Evolutionary conservation across 1,139 yeast species (phyloP).

Genomic region (Hyphopichia fennica): DNA sequence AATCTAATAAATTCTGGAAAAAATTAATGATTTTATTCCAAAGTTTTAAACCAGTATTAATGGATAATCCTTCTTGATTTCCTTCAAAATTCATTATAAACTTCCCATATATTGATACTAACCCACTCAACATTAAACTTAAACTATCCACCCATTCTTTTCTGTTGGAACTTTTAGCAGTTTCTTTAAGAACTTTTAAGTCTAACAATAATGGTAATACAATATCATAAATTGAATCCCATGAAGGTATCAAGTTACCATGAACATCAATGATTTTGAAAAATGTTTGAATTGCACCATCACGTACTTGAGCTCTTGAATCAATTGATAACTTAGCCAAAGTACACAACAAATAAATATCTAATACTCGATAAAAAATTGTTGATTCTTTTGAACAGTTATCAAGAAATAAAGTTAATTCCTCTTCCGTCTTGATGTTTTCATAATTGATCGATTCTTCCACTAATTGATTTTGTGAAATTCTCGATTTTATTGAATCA

Average conservation of each 20-base stretch:
- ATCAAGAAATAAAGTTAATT: conserved; percentile 19
- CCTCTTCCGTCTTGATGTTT: conserved; percentile 14
- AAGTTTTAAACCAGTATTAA: conserved; percentile 21
- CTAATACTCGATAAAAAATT: conserved; percentile 37
- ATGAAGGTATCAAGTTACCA: conserved; percentile 54
- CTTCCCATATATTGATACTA: conserved; percentile 50
- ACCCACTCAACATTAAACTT: conserved; percentile 57
- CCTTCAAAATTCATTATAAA: conserved; percentile 35
- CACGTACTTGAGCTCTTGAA: conserved; percentile 74
- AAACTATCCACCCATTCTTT: conserved; percentile 59
- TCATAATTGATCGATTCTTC: conserved; percentile 6
- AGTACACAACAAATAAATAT: conserved; percentile 64
- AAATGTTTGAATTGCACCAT: conserved; percentile 86
- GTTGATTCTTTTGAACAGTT: conserved; percentile 15
- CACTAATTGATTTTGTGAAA: conserved; percentile 15
- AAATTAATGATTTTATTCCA: conserved; percentile 58
- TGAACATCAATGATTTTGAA: conserved; percentile 83
- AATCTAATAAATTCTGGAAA: conserved; percentile 35
- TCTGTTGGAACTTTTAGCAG: conserved; percentile 12
- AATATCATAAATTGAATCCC: conserved; percentile 55
- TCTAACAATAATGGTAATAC: conserved; percentile 43
- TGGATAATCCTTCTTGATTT: conserved; percentile 10
- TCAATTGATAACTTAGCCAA: conserved; percentile 66
- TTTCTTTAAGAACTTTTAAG: conserved; percentile 12
- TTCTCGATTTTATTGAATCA: conserved; percentile 57